phyloP scores from a whole-genome alignment of 2,329 filamentous ascomycete genomes.

The Thelonectria rubi region DNA sequence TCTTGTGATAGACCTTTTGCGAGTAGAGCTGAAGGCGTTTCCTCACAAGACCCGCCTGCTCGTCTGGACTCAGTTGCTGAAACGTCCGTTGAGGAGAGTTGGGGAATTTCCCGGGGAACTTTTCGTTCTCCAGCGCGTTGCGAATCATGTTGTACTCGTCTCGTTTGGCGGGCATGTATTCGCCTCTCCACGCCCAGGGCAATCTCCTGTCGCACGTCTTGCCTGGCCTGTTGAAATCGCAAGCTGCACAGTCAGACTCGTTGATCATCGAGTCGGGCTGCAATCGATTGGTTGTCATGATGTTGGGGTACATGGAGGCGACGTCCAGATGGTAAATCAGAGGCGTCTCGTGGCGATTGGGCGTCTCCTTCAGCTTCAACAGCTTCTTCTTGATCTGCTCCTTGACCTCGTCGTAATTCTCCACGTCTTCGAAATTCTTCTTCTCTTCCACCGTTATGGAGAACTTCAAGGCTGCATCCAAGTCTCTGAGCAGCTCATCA shows the following conservation, averaged over 20 bases:
- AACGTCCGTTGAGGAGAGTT: slow-evolving; percentile 78
- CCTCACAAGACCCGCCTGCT: slow-evolving; percentile 81
- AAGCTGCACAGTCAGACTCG: slow-evolving; percentile 94
- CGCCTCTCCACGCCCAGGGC: slow-evolving; percentile 98
- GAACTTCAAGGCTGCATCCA: slow-evolving; percentile 90
- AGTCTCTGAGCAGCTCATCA: slow-evolving; percentile 85
- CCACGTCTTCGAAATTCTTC: slow-evolving; percentile 80
- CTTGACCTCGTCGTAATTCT: slow-evolving; percentile 86
- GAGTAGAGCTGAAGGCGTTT: slow-evolving; percentile 93
- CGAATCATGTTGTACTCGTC: slow-evolving; percentile 99
- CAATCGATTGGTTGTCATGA: slow-evolving; percentile 98
- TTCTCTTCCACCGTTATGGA: slow-evolving; percentile 86
- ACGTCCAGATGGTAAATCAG: slow-evolving; percentile 98
- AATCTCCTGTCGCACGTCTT: slow-evolving; percentile 95
- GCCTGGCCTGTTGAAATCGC: slow-evolving; percentile 96
- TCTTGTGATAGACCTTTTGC: slow-evolving; percentile 99
- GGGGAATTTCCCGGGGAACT: slow-evolving; percentile 82
- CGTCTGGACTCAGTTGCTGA: slow-evolving; percentile 80
- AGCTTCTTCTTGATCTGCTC: slow-evolving; percentile 80
- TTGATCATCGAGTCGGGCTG: slow-evolving; percentile 99
- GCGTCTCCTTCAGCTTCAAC: slow-evolving; percentile 77
- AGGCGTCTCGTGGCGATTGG: slow-evolving; percentile 84
- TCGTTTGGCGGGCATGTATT: slow-evolving; percentile 93
- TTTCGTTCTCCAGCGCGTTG: slow-evolving; percentile 89
- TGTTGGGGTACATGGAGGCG: slow-evolving; percentile 99